phyloP scores from a whole-genome alignment of 495 filamentous ascomycete genomes.

The Hypoxylon fragiforme region DNA sequence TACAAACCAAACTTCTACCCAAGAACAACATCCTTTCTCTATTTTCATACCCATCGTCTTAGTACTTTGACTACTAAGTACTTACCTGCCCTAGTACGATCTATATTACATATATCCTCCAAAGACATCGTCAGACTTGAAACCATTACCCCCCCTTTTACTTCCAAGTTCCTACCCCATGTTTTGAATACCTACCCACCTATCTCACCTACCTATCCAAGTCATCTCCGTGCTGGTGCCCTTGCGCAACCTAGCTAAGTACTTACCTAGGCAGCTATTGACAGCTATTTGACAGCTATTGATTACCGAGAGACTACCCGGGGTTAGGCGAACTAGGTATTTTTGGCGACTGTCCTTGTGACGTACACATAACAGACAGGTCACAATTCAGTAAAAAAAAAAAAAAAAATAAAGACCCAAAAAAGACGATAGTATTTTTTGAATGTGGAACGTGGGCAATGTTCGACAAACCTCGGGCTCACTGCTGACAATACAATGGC shows the following conservation, averaged over 20 bases:
- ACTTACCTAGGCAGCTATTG: too few species aligned
- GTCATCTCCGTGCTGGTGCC: constrained; percentile 18
- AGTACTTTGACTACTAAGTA: too few species aligned
- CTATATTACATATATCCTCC: too few species aligned
- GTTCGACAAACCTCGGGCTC: constrained; percentile 9
- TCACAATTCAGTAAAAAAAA: constrained; percentile 3
- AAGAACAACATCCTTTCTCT: too few species aligned
- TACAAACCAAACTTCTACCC: too few species aligned
- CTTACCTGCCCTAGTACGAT: too few species aligned
- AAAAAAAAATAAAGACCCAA: too few species aligned
- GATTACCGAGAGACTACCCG: constrained; percentile 22
- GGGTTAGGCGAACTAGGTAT: constrained; percentile 25
- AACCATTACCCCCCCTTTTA: not conserved
- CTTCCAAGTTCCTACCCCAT: constrained; percentile 12
- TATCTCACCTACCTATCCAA: not conserved
- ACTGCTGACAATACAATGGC: constrained; percentile 35
- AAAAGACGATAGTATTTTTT: constrained; percentile 1
- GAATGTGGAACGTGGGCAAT: constrained; percentile 21
- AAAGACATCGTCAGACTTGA: not conserved
- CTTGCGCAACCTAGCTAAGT: constrained; percentile 20
- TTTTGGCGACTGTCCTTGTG: constrained; percentile 19
- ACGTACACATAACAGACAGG: constrained; percentile 7
- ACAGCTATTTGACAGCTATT: too few species aligned
- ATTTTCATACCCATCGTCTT: too few species aligned
- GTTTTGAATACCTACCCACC: constrained; percentile 19